Conservation (phyloP, 306 rosid genomes). For the Cyclanthera cordifolia region DNA sequence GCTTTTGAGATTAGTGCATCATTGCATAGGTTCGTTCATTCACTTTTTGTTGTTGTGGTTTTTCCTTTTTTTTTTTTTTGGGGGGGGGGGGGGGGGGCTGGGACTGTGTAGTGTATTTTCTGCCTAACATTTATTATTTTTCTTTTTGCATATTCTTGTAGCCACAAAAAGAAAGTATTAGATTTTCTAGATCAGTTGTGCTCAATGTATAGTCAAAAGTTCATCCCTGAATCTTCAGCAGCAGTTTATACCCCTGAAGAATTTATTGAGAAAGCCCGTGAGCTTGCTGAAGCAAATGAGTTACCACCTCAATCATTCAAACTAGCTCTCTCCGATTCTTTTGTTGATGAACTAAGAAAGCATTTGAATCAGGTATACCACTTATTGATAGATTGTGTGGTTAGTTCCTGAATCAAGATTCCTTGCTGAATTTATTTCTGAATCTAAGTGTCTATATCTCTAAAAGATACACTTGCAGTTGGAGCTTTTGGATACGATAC, state of each 20-base stretch:
- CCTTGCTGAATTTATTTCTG: background rate
- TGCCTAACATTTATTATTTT: constrained; percentile 10
- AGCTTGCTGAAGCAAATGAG: constrained; percentile 72
- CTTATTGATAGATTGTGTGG: constrained; percentile 14
- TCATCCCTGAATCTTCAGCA: constrained; percentile 30
- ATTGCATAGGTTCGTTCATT: constrained; percentile 53
- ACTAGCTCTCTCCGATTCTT: constrained; percentile 40
- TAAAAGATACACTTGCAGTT: background rate
- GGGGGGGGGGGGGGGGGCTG: background rate
- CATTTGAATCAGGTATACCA: constrained; percentile 46
- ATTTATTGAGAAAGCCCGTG: constrained; percentile 49
- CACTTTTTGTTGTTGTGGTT: constrained; percentile 8
- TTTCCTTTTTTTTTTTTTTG: background rate
- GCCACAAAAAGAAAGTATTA: constrained; percentile 62
- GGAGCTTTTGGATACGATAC: background rate
- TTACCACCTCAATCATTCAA: constrained; percentile 52
- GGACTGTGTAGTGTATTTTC: background rate
- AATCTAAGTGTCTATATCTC: background rate
- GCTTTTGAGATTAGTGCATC: constrained; percentile 57
- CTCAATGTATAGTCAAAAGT: constrained; percentile 55
- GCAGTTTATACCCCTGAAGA: constrained; percentile 34
- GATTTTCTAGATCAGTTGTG: constrained; percentile 61
- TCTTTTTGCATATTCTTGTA: constrained; percentile 27
- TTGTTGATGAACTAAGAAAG: constrained; percentile 43
- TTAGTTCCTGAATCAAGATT: background rate